Percentiles rank a stretch among this genome's conserved stretches.
phyloP scores from a whole-genome alignment of 306 rosid genomes.

The Dalbergia oliveri region DNA sequence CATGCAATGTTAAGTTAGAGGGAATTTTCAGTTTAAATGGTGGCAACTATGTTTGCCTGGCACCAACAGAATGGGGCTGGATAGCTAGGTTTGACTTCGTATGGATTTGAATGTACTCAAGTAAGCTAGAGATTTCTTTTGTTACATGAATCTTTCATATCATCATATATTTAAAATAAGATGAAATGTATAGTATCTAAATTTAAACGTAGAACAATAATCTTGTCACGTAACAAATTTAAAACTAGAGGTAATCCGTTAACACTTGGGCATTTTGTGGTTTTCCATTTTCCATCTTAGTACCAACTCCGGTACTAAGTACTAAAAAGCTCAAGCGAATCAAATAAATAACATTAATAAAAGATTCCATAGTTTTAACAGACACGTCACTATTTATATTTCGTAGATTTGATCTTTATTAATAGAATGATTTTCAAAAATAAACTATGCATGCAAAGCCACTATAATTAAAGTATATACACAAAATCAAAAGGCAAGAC shows the following conservation, averaged over 20 bases:
- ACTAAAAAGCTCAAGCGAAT: background rate
- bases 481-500: background rate
- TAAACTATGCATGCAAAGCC: background rate
- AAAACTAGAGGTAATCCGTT: background rate
- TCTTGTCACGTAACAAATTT: constrained; percentile 2
- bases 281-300: background rate
- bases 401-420: too few species aligned
- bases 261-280: background rate
- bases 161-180: background rate
- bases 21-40: constrained; percentile 30
- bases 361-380: background rate
- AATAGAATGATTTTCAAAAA: too few species aligned
- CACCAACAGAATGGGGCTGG: background rate
- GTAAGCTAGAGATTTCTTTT: background rate
- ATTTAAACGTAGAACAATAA: background rate
- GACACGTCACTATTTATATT: background rate
- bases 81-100: background rate
- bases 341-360: background rate
- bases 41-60: constrained; percentile 1
- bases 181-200: background rate
- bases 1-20: background rate
- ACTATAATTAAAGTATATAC: too few species aligned
- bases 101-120: constrained; percentile 1
- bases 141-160: background rate
- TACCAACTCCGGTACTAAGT: background rate